Conservation (phyloP, 2,329 filamentous ascomycete species). For the Pyrenochaeta sp. region DNA sequence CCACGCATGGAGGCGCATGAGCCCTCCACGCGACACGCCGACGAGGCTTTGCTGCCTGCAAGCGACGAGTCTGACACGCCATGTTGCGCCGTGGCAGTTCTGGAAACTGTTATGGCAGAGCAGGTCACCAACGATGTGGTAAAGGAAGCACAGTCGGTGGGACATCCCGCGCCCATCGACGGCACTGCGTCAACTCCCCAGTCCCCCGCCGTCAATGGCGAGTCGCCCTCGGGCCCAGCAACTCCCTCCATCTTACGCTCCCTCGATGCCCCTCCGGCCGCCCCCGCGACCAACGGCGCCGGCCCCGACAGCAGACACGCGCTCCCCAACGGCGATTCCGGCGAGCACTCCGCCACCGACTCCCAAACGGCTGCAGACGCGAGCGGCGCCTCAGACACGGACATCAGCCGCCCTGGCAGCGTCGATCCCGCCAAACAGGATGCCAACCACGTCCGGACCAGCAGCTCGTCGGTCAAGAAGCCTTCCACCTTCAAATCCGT, state of each 20-base stretch:
- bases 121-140: constrained; percentile 74
- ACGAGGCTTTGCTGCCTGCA: constrained; percentile 24
- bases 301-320: constrained; percentile 29
- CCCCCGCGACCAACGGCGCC: constrained; percentile 32
- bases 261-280: constrained; percentile 49
- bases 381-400: constrained; percentile 79
- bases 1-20: constrained; percentile 32
- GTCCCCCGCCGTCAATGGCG: constrained; percentile 61
- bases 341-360: constrained; percentile 42
- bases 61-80: constrained; percentile 43
- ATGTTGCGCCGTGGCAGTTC: constrained; percentile 50
- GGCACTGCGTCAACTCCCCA: constrained; percentile 68
- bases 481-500: constrained; percentile 82
- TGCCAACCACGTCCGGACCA: constrained; percentile 65
- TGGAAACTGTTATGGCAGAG: constrained; percentile 75
- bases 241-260: constrained; percentile 36
- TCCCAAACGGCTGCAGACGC: constrained; percentile 66
- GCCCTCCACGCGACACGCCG: constrained; percentile 24
- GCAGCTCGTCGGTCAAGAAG: constrained; percentile 71
- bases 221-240: constrained; percentile 47
- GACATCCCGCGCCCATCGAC: constrained; percentile 69
- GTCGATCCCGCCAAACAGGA: constrained; percentile 62
- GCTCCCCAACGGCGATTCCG: constrained; percentile 47
- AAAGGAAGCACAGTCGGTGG: constrained; percentile 73
- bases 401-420: constrained; percentile 67